Base-by-base conservation (phyloP, 495 filamentous ascomycete species). In the Xylaria venustula region DNA sequence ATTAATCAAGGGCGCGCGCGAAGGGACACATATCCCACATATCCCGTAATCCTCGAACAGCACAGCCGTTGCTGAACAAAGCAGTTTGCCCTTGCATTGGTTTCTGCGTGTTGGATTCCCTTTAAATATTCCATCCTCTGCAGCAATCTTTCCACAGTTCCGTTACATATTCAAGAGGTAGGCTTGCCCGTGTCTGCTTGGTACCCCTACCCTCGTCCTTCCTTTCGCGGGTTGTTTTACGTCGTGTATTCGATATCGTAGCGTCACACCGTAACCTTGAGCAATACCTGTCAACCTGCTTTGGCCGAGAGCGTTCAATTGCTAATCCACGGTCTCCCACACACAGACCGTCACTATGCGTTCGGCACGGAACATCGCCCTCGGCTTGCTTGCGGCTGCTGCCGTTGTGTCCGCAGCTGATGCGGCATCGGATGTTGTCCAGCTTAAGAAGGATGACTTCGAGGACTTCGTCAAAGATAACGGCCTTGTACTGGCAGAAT, bases 371-470 rank as follows among this genome's bases (percentile, higher is more conserved):
- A 67, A 81, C 77, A 61, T 71, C 54, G 47, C 64, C 49, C 61
- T 67, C 64, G 82, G 83, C 72, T 76, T 90, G 73, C 81, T 90
- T 56, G 71, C 85, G 25, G 83, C 83, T 58, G 87, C 87, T 57
- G 89, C 89, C 44, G 75, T 83, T 20, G 81, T 83, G 28, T 79
- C 79, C 55, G 77, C 80, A 34, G 81, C 81, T 12, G 81, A 81
- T 32, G 68, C 67, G 19, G 69, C 66, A 8, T 93, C 90, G 30
- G 90, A 98, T 72, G 94, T 98, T 42, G 79, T 87, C 62, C 83
- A 90, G 34, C 78, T 99, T 59, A 93, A 86, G 73, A 89, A 85
- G 75, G 92, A 94, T 66, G 92, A 84, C 44, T 98, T 98, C 69
- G 77, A 87, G 46, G 82, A 84, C 50, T 99, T 97, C 77, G 77